Percentiles rank a stretch among this genome's conserved stretches.
Evolutionary conservation across 176 grass and related monocot species (phyloP).

Genomic region (Rhynchospora pubera): DNA sequence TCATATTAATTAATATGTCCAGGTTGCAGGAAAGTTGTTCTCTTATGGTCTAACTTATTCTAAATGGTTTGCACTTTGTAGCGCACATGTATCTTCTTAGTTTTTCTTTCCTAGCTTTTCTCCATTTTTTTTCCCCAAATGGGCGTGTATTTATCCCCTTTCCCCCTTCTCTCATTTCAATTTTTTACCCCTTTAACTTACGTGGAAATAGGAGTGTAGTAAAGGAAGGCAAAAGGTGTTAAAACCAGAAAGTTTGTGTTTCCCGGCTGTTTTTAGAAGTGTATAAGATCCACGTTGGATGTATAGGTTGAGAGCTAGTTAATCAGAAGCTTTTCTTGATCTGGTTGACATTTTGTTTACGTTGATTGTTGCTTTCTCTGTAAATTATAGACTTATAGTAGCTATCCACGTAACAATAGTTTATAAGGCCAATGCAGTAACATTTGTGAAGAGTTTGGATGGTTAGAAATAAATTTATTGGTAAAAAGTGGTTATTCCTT

Average conservation of each 20-base stretch:
- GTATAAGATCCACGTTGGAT: not conserved
- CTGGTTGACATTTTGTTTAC: not conserved
- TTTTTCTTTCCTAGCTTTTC: not conserved
- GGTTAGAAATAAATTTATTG: too few species aligned
- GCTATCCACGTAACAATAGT: not conserved
- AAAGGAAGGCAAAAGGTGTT: conserved; percentile 32
- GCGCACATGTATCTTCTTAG: conserved; percentile 43
- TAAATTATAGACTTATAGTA: conserved; percentile 7
- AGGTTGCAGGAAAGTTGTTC: conserved; percentile 45
- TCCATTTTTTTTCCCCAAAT: conserved; percentile 24
- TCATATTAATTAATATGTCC: conserved; percentile 28
- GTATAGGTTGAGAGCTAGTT: conserved; percentile 7
- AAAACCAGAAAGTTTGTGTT: conserved; percentile 3
- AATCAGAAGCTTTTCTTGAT: not conserved
- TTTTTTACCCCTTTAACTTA: conserved; percentile 27
- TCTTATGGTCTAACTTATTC: conserved; percentile 35
- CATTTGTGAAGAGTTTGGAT: too few species aligned
- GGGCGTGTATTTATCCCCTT: not conserved
- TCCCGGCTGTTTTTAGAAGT: conserved; percentile 9
- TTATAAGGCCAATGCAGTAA: not conserved
- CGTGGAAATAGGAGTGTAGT: conserved; percentile 61
- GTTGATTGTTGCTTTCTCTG: not conserved
- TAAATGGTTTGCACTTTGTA: conserved; percentile 21
- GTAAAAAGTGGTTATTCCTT: too few species aligned
- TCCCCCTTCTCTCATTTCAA: not conserved